Evolutionary conservation across 2,329 filamentous ascomycete genomes (phyloP), one percentile per base, ranked within the genome.

Genomic region (Colletotrichum camelliae): DNA sequence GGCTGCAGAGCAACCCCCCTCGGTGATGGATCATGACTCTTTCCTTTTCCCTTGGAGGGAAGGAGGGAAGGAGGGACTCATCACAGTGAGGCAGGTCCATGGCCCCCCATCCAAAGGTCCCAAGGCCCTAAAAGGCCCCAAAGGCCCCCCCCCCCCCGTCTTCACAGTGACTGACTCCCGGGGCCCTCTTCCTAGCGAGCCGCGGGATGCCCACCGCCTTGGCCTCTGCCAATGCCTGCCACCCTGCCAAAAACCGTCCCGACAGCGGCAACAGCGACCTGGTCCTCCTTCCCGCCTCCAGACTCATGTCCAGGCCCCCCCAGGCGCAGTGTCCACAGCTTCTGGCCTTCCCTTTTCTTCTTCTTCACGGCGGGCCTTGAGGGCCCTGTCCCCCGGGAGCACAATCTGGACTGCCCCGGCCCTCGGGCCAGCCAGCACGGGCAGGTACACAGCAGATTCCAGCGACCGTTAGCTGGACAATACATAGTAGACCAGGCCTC

Each of bases 331-430:
- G 61, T 64, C 61, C 61, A 64, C 61, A 39, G 61, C 61, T 64
- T 68, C 29, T 58, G 52, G 48, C 21, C 72, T 37, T 65, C 55
- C 18, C 31, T 67, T 16, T 43, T 58, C 43, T 70, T 13, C 61
- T 71, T 60, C 48, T 29, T 61, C 33, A 48, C 13, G 21, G 52
- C 33, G 29, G 52, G 29, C 48, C 43, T 48, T 13, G 43, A 48
- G 12, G 21, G 78, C 79, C 8, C 71, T 79, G 48, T 15, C 60
- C 9, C 78, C 80, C 58, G 83, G 84, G 80, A 82, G 85, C 77
- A 81, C 81, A 70, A 70, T 79, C 13, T 74, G 80, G 66, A 77
- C 81, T 72, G 77, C 80, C 15, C 64, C 80, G 60, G 78, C 78
- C 67, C 74, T 67, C 58, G 55, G 65, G 64, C 74, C 55, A 70